These are phyloP conservation scores for Osmanthus fragrans DNA, from an alignment of 257 asterid species.

Conservation along the genomic window DNA sequence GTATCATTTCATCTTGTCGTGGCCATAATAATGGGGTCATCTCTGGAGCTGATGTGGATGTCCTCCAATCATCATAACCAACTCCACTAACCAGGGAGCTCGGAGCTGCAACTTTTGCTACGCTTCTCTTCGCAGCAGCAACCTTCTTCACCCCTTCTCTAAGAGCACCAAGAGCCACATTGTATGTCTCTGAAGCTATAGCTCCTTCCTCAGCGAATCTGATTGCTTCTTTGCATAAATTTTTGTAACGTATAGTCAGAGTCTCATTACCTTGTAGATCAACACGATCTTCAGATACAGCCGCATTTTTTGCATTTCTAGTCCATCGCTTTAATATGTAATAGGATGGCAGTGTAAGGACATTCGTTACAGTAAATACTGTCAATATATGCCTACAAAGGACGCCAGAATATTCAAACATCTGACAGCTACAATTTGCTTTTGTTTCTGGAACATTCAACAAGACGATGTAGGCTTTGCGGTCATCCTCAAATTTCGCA, in stretches of 20 bases:
- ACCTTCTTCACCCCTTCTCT: constrained; percentile 74
- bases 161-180: constrained; percentile 55
- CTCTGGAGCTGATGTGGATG: constrained; percentile 41
- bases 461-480: constrained; percentile 63
- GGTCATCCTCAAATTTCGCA: constrained; percentile 85
- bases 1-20: constrained; percentile 60
- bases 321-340: constrained; percentile 95
- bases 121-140: constrained; percentile 55
- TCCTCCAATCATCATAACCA: constrained; percentile 55
- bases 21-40: constrained; percentile 80
- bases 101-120: constrained; percentile 59
- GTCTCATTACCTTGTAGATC: constrained; percentile 51
- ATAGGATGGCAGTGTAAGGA: constrained; percentile 78
- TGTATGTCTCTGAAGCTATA: constrained; percentile 62
- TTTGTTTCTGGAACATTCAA: constrained; percentile 62
- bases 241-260: constrained; percentile 61
- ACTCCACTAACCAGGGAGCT: constrained; percentile 54
- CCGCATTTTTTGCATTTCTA: constrained; percentile 62
- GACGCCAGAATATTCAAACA: constrained; percentile 86
- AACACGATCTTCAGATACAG: constrained; percentile 49
- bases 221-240: constrained; percentile 79
- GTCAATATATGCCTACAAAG: constrained; percentile 90
- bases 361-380: constrained; percentile 92
- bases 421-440: constrained; percentile 84
- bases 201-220: constrained; percentile 87